phyloP scores from a whole-genome alignment of 192 early-diverging fungal species.

The Entomortierella beljakovae region DNA sequence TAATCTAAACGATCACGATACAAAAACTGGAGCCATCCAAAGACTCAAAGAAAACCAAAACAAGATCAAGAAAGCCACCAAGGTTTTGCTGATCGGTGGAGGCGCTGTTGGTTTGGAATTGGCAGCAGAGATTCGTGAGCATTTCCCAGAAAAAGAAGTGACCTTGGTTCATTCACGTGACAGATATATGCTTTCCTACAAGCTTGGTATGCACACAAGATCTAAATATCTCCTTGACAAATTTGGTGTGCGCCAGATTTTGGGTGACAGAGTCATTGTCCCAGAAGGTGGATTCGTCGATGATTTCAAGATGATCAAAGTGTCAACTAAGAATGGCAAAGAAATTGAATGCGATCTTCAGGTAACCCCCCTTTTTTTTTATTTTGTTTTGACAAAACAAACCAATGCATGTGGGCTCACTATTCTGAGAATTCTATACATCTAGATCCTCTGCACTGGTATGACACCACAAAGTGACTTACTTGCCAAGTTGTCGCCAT shows the following conservation, averaged over 20 bases:
- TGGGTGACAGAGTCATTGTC: constrained; percentile 63
- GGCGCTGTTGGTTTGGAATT: constrained; percentile 84
- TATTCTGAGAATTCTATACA: too few species aligned
- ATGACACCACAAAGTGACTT: constrained; percentile 76
- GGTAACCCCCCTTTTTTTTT: constrained; percentile 18
- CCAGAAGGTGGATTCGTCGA: constrained; percentile 69
- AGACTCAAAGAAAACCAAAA: constrained; percentile 60
- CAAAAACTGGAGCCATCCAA: constrained; percentile 59
- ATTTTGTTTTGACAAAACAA: neutral
- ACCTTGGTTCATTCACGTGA: constrained; percentile 73
- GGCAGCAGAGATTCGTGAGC: constrained; percentile 77
- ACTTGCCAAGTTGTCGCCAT: constrained; percentile 64
- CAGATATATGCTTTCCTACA: constrained; percentile 69
- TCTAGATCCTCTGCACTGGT: constrained; percentile 83
- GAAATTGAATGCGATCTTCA: constrained; percentile 58
- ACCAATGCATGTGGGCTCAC: too few species aligned
- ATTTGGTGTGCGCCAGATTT: constrained; percentile 55
- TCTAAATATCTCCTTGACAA: constrained; percentile 64
- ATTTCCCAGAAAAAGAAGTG: constrained; percentile 70
- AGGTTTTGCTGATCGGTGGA: constrained; percentile 77
- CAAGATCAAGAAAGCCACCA: constrained; percentile 66
- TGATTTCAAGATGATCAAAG: constrained; percentile 58
- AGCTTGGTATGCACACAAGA: constrained; percentile 65
- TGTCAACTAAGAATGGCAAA: constrained; percentile 59
- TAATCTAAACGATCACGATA: constrained; percentile 50